These are phyloP conservation scores for Drechmeria coniospora DNA, from an alignment of 2,329 filamentous ascomycete species.

Conservation along the genomic window DNA sequence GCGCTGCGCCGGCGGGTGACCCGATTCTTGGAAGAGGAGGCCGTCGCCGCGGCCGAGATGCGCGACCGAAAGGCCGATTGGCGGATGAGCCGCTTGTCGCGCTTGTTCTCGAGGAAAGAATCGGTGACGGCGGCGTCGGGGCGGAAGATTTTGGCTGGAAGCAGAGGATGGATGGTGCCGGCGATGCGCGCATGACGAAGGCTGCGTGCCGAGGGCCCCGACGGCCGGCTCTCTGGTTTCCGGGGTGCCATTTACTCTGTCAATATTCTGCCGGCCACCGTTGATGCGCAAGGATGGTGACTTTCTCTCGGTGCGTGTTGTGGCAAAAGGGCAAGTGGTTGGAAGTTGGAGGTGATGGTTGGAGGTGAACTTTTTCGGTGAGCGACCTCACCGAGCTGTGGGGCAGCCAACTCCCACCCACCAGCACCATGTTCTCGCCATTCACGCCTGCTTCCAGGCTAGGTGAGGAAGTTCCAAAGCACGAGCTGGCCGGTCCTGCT, in stretches of 20 bases:
- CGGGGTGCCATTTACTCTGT: too few relatives aligned
- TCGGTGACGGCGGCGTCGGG: conserved; percentile 34
- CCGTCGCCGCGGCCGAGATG: conserved; percentile 43
- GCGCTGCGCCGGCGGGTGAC: conserved; percentile 46
- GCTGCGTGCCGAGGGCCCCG: conserved; percentile 41
- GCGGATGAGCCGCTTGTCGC: conserved; percentile 70
- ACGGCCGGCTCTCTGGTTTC: too few relatives aligned
- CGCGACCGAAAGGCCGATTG: conserved; percentile 66
- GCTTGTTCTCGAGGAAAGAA: conserved; percentile 57
- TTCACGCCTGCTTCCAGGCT: too few relatives aligned
- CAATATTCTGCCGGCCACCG: too few relatives aligned
- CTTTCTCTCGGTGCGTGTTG: not conserved
- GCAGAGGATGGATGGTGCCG: conserved; percentile 31
- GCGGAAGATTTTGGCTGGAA: conserved; percentile 37
- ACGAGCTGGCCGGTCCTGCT: too few relatives aligned
- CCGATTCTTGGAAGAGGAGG: conserved; percentile 8
- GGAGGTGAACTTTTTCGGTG: conserved; percentile 4
- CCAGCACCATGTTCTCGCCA: too few relatives aligned
- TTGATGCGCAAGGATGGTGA: too few relatives aligned
- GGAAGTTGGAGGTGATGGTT: conserved; percentile 1
- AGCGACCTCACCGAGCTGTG: conserved; percentile 4
- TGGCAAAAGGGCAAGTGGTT: too few relatives aligned
- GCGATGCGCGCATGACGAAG: conserved; percentile 37
- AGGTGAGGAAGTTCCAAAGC: too few relatives aligned
- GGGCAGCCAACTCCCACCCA: too few relatives aligned